Evolutionary conservation across 768 basidiomycete genomes (phyloP).

Genomic region (Clavulina sp.): DNA sequence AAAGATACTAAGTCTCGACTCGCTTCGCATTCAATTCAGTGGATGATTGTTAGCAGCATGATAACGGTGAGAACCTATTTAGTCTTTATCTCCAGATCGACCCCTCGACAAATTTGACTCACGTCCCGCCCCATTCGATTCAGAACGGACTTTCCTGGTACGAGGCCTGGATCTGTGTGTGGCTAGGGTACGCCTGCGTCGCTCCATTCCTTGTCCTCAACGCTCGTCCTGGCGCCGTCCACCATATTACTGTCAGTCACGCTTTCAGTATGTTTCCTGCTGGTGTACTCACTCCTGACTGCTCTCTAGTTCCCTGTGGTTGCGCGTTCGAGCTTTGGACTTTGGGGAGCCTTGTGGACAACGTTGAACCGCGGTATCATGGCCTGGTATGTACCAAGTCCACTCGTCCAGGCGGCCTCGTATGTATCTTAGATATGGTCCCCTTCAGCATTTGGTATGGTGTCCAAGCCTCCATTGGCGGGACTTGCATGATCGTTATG

Average conservation of each 20-base stretch:
- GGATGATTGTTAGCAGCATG: too few species aligned
- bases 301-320: conserved; percentile 21
- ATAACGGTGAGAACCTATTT: too few species aligned
- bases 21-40: too few species aligned
- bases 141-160: too few species aligned
- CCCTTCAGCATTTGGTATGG: conserved; percentile 50
- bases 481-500: conserved; percentile 57
- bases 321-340: conserved; percentile 40
- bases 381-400: conserved; percentile 44
- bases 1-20: too few species aligned
- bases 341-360: conserved; percentile 66
- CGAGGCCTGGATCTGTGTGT: conserved; percentile 61
- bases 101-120: too few species aligned
- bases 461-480: conserved; percentile 70
- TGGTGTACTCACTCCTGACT: not conserved
- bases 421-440: not conserved
- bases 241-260: conserved; percentile 50
- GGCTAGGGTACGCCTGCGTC: conserved; percentile 34
- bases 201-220: conserved; percentile 62
- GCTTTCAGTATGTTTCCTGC: conserved; percentile 13
- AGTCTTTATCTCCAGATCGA: too few species aligned
- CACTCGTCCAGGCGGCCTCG: not conserved
- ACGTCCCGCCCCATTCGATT: too few species aligned
- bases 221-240: conserved; percentile 58
- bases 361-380: conserved; percentile 48